Conservation (phyloP, 345 rosid genomes). For the Iberis pinnata region DNA sequence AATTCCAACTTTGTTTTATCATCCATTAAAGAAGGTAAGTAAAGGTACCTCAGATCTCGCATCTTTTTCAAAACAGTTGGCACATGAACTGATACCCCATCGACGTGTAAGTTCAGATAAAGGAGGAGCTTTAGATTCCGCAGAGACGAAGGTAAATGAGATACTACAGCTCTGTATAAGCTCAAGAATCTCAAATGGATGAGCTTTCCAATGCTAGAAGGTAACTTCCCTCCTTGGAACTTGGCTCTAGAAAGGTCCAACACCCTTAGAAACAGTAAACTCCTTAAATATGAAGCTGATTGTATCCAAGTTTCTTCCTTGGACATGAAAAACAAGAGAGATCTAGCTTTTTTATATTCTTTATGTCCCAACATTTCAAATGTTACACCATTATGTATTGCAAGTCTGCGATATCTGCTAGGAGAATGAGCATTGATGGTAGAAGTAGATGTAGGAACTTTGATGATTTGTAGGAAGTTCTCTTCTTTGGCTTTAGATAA, state of each 20-base stretch:
- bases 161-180: background rate
- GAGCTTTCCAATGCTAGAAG: conserved; percentile 32
- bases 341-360: background rate
- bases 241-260: conserved; percentile 8
- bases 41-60: conserved; percentile 21
- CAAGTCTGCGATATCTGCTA: conserved; percentile 11
- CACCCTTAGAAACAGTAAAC: conserved; percentile 26
- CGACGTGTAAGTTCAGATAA: conserved; percentile 19
- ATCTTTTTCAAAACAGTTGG: conserved; percentile 25
- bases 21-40: conserved; percentile 1
- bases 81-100: conserved; percentile 9
- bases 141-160: conserved; percentile 19
- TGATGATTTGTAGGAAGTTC: conserved; percentile 12
- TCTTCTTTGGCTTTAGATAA: conserved; percentile 26
- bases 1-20: conserved; percentile 13
- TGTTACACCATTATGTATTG: background rate
- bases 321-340: background rate
- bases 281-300: conserved; percentile 3
- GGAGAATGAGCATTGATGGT: conserved; percentile 12
- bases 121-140: conserved; percentile 16
- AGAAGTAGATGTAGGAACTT: background rate
- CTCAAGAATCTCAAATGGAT: conserved; percentile 35
- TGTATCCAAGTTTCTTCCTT: background rate
- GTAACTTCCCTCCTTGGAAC: conserved; percentile 20
- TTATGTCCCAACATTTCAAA: background rate